Evolutionary conservation across 2,329 filamentous ascomycete species (phyloP).

Genomic region (Trematosphaeria pertusa): DNA sequence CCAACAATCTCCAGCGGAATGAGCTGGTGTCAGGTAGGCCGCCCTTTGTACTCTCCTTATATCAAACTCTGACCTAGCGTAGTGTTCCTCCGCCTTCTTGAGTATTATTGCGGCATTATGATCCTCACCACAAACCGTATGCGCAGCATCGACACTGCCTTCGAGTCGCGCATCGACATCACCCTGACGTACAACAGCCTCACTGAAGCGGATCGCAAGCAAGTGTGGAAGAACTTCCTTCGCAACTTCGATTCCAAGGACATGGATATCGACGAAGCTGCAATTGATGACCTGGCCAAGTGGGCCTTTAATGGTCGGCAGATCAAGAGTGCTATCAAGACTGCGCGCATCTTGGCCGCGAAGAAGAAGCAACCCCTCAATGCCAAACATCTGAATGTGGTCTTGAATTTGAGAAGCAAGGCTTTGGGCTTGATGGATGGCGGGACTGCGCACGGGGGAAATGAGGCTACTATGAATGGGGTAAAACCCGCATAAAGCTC

Average conservation of each 20-base stretch:
- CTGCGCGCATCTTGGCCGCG: conserved; percentile 15
- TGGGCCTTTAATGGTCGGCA: conserved; percentile 47
- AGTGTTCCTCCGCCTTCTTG: conserved; percentile 41
- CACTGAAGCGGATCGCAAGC: conserved; percentile 49
- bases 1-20: conserved; percentile 21
- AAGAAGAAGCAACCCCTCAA: conserved; percentile 16
- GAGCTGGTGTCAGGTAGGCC: conserved; percentile 22
- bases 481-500: no score
- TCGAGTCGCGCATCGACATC: conserved; percentile 42
- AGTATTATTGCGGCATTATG: conserved; percentile 51
- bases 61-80: conserved; percentile 20
- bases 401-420: conserved; percentile 15
- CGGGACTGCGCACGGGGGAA: no score
- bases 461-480: no score
- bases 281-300: conserved; percentile 23
- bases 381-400: conserved; percentile 12
- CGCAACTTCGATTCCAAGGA: conserved; percentile 11
- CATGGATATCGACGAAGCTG: conserved; percentile 27
- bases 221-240: conserved; percentile 46
- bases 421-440: conserved; percentile 11
- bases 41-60: not conserved
- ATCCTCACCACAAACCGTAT: conserved; percentile 53
- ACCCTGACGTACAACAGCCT: conserved; percentile 56
- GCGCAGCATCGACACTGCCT: conserved; percentile 45
- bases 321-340: conserved; percentile 44